Evolutionary conservation across 257 asterid genomes (phyloP), one percentile per base, ranked within the genome.

Genomic region (Thymus quinquecostatus): DNA sequence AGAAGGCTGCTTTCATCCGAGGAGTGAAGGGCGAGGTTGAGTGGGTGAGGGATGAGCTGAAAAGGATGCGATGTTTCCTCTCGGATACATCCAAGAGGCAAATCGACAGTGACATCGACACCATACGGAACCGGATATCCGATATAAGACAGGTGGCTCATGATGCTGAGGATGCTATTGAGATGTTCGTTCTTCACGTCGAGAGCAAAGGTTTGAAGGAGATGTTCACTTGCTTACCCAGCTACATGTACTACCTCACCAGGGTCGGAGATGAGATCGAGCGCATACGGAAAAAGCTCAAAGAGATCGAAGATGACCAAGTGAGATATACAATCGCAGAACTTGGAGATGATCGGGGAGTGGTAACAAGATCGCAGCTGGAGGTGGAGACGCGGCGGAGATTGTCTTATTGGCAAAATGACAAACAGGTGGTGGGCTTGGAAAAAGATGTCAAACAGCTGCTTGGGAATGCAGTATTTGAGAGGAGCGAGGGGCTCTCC

Each of bases 1-100:
- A 43, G 36, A 72, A 78, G 60, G 53, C 14, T 14, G 47, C 2
- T 49, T 43, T 50, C 49, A 50, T 78, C 30, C 51, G 10, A 60
- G 69, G 30, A 5, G 64, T 67, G 1, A 66, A 3, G 45, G 71
- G 33, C 33, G 50, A 56, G 64, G 71, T 78, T 38, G 12, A 45
- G 60, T 64, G 12, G 73, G 48, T 78, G 27, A 58, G 57, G 45
- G 41, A 11, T 0, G 78, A 75, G 69, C 73, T 80, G 10, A 56
- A 66, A 66, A 7, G 60, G 70, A 71, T 76, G 78, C 76, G 62
- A 34, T 67, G 78, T 10, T 76, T 72, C 61, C 81, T 80, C 3
- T 49, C 44, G 68, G 84, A 80, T 43, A 81, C 79, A 2, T 49
- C 74, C 14, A 75, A 75, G 47, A 69, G 71, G 76, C 78, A 76